Evolutionary conservation across 2,329 filamentous ascomycete species (phyloP), one percentile per base, ranked within the genome.

Genomic region (Myriangium duriaei): DNA sequence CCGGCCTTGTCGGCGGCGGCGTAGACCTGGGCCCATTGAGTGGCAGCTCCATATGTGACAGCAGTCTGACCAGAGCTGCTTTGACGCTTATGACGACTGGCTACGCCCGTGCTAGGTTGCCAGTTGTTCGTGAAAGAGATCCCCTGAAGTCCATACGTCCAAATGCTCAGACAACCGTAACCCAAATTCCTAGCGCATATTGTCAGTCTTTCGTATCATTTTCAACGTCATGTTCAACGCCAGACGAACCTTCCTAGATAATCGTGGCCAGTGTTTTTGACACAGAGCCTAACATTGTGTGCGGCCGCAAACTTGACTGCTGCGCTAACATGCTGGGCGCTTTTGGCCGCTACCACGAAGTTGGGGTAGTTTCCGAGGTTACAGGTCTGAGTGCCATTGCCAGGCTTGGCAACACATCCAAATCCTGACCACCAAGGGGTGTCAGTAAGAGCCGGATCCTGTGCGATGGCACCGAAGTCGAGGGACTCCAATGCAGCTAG

Each of bases 221-320:
- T n/a, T n/a, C n/a, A n/a, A n/a, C n/a, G n/a, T n/a, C n/a, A n/a
- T n/a, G n/a, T n/a, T n/a, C n/a, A n/a, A n/a, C n/a, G n/a, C n/a
- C n/a, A n/a, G n/a, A 30, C 34, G 11, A 32, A 44, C 13, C 46
- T 37, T 7, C 46, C 44, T 7, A 41, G 18, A 39, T 47, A 52
- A 30, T 51, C 49, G 32, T 52, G 50, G 10, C 50, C 49, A 19
- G 47, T 47, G 26, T 49, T 49, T 40, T 45, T 47, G 28, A 49
- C 38, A 11, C 42, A 43, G 6, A 49, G 35, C 10, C 44, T 41
- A 24, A 49, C 38, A 24, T 47, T 47, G 14, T 41, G 42, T 19
- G 43, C 42, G 16, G 41, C 39, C 5, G 47, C 45, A 21, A 49
- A 49, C 29, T 47, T 47, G 34, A 47, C 32, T 3, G 42, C 45